Evolutionary conservation across 2,329 filamentous ascomycete species (phyloP), one percentile per base, ranked within the genome.

Genomic region (Tolypocladium guangdongense): DNA sequence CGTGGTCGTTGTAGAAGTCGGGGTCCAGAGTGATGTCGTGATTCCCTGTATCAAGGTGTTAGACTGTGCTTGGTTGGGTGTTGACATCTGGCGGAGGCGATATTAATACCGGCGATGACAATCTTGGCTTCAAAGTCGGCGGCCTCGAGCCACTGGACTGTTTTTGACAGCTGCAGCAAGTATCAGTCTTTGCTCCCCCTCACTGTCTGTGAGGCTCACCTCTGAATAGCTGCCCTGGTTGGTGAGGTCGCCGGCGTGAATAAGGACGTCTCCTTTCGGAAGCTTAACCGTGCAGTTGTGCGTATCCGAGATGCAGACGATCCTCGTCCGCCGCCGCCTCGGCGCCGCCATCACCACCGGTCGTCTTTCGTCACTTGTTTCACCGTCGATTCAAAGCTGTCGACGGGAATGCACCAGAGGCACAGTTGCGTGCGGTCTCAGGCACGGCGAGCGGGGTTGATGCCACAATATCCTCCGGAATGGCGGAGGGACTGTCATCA

Each of bases 251-350:
- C 87, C 87, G 1, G 87, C 86, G 63, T 90, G 86, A 50, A 90
- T 83, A 36, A 91, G 74, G 10, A 91, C 80, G 64, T 91, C 86
- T 41, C 87, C 87, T 24, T 76, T 76, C 0, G 87, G 87, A 1
- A 90, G 75, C 60, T 81, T 84, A 59, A 80, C 74, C 2, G 75
- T 75, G 59, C 73, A 76, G 64, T 88, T 88, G 68, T 90, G 86
- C 2, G 86, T 90, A 68, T 91, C 87, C 4, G 87, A 87, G 53
- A 90, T 77, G 69, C 86, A 89, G 51, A 90, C 84, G 54, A 90
- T 78, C 56, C 86, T 78, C 7, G 85, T 83, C 57, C 77, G 71
- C 51, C 75, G 68, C 16, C 57, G 27, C 27, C 24, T 32, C 18
- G 43, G 43, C 27, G 43, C 8, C 27, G 18, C 16, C 43, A 46